A percentile compares a stretch with the other conserved stretches of the same genome.
phyloP scores from a whole-genome alignment of 768 basidiomycete genomes.

The Lentinula edodes region DNA sequence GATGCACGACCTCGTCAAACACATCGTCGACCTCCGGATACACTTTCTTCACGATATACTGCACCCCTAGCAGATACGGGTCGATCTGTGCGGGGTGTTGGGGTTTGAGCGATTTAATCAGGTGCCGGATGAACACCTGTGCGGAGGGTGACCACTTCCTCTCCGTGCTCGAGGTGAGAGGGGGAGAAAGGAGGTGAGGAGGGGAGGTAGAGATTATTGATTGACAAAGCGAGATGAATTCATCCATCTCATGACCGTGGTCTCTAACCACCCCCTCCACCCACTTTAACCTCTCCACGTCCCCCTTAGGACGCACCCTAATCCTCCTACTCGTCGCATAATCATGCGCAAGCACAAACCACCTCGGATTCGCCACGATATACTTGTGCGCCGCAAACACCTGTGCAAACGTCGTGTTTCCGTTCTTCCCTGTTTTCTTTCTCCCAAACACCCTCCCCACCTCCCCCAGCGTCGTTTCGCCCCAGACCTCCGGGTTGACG shows the following conservation, averaged over 20 bases:
- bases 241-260: conserved; percentile 6
- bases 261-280: conserved; percentile 46
- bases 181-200: not conserved
- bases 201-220: not conserved
- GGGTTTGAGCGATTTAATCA: conserved; percentile 48
- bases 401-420: conserved; percentile 22
- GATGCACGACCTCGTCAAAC: conserved; percentile 31
- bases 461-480: conserved; percentile 45
- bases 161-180: too few species aligned
- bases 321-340: conserved; percentile 50
- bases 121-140: conserved; percentile 49
- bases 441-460: conserved; percentile 44
- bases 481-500: conserved; percentile 40
- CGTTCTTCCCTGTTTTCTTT: too few species aligned
- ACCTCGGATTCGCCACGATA: conserved; percentile 46
- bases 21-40: conserved; percentile 28
- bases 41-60: conserved; percentile 55
- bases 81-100: conserved; percentile 49
- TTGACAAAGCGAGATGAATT: conserved; percentile 35
- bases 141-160: conserved; percentile 47
- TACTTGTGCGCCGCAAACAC: conserved; percentile 57
- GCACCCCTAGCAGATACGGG: conserved; percentile 49
- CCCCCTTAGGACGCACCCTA: conserved; percentile 54
- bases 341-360: conserved; percentile 46
- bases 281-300: conserved; percentile 44